Evolutionary conservation across 1,139 yeast species (phyloP).

Genomic region (Lizanozyma gosingica): DNA sequence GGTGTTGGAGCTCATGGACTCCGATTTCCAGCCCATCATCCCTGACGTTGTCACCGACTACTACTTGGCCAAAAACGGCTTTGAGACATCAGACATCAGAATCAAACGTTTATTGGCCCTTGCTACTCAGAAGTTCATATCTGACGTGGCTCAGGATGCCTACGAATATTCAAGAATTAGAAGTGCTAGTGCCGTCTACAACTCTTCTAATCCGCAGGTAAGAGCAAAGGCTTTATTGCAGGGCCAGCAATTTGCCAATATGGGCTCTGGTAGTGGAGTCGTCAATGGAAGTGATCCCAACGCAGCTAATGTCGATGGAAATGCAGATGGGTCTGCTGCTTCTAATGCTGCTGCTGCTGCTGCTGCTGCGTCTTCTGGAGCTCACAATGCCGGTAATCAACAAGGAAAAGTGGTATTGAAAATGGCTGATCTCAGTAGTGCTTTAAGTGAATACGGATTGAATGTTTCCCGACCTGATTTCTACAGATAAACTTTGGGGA

Average conservation of each 20-base stretch:
- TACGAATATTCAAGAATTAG: conserved; percentile 91
- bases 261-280: conserved; percentile 11
- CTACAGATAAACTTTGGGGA: conserved; percentile 49
- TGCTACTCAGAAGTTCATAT: conserved; percentile 91
- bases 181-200: conserved; percentile 73
- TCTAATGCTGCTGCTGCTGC: conserved; percentile 21
- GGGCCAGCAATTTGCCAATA: conserved; percentile 49
- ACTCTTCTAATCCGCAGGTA: conserved; percentile 78
- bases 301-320: conserved; percentile 32
- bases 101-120: conserved; percentile 81
- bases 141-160: conserved; percentile 94
- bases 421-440: conserved; percentile 83
- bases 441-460: conserved; percentile 86
- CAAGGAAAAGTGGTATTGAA: conserved; percentile 76
- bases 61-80: conserved; percentile 82
- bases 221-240: conserved; percentile 73
- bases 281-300: conserved; percentile 26
- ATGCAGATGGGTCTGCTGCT: conserved; percentile 28
- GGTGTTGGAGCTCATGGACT: conserved; percentile 77
- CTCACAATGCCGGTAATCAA: conserved; percentile 45
- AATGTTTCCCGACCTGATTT: conserved; percentile 89
- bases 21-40: conserved; percentile 86
- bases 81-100: conserved; percentile 69
- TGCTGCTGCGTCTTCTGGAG: conserved; percentile 30
- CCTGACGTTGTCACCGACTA: conserved; percentile 98